Evolutionary conservation across 23 red algal species (phyloP), one percentile per base, ranked within the genome.

Genomic region (Gracilaria gracilis): DNA sequence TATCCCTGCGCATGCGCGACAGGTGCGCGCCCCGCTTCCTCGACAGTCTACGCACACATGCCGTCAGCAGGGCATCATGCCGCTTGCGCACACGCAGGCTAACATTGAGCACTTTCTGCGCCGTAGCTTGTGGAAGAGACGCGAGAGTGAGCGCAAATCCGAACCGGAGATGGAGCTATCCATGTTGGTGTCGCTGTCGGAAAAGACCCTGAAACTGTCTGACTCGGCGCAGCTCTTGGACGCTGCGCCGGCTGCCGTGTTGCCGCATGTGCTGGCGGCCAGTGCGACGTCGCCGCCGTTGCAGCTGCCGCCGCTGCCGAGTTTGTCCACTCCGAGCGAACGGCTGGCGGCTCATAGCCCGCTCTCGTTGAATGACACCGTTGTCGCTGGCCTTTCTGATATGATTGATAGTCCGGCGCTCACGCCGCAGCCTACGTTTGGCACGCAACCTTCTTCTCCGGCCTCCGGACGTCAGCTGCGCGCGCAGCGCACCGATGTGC

Each of bases 141-240:
- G 78, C 16, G 92, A 87, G 35, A 75, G 72, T 32, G 59, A 84
- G 29, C 61, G 67, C 36, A 61, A 71, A n/a, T 72, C 80, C 17
- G 62, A 83, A 31, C 62, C 51, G 42, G 48, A 75, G 17, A 33
- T 81, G 51, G 55, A 92, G 39, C 92, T 94, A 2, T 80, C 81
- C 62, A 94, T 88, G 92, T 75, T 94, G 36, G 92, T 94, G 32
- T 94, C 92, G 38, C 82, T 94, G 19, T 94, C 92, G 23, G 92
- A 94, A 48, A 87, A 82, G 64, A 79, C 71, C 8, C 50, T 93
- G 3, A 81, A 71, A 24, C 19, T 91, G 35, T 65, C 82, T 0
- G 65, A 86, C 40, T 72, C 82, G 39, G 46, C 59, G 40, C 35
- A 37, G 31, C 24, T 19, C 20, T 54, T 59, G 40, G 79, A 82